Conservation (phyloP, 805 yeast genomes). For the Vanderwaltozyma tropicalis region DNA sequence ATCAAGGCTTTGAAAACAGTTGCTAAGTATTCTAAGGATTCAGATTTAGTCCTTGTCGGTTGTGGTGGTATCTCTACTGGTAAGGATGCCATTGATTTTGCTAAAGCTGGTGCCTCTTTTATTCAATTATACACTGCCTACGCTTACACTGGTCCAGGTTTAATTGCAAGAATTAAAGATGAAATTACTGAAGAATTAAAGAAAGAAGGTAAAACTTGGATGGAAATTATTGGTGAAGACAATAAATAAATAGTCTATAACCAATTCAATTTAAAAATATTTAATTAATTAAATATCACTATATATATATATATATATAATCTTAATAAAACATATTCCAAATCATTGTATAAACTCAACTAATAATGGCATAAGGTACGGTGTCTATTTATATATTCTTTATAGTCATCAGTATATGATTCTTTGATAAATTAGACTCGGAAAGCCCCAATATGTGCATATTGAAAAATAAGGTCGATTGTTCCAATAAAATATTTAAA, state of each 20-base stretch:
- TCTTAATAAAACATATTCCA: too few relatives aligned
- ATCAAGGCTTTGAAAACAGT: slow-evolving; percentile 60
- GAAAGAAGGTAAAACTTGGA: slow-evolving; percentile 77
- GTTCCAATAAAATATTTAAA: too few relatives aligned
- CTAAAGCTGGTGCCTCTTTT: slow-evolving; percentile 87
- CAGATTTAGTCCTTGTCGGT: slow-evolving; percentile 69
- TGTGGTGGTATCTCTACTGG: slow-evolving; percentile 92
- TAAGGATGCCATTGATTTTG: slow-evolving; percentile 82
- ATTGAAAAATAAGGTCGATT: too few relatives aligned
- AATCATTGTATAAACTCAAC: too few relatives aligned
- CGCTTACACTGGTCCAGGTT: slow-evolving; percentile 88
- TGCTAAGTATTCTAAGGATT: slow-evolving; percentile 66
- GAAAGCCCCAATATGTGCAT: too few relatives aligned
- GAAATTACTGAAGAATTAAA: slow-evolving; percentile 40
- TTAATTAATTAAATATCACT: too few relatives aligned
- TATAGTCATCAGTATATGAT: too few relatives aligned
- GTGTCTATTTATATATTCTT: too few relatives aligned
- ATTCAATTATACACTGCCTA: slow-evolving; percentile 81
- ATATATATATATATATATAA: too few relatives aligned
- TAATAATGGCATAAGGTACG: too few relatives aligned
- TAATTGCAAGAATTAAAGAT: slow-evolving; percentile 41
- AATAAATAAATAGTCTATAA: slow-evolving; percentile 21
- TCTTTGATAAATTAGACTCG: too few relatives aligned
- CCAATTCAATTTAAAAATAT: background rate
- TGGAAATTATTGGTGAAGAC: slow-evolving; percentile 62